Evolutionary conservation across 2,329 filamentous ascomycete genomes (phyloP), one percentile per base, ranked within the genome.

Genomic region (Aspergillus tamarii): DNA sequence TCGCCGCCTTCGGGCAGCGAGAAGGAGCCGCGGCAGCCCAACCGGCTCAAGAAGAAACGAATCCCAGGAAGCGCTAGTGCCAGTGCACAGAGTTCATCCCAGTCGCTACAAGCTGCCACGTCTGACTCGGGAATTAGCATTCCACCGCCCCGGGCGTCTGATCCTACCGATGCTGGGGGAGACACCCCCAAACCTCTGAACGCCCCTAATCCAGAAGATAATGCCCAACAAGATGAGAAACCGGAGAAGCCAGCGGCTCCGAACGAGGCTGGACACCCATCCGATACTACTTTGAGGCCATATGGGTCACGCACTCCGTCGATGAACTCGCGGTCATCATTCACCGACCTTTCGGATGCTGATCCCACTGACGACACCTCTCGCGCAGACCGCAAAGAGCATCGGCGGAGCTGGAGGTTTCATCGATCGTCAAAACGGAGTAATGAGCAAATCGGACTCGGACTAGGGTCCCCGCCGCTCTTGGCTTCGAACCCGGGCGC

Each of bases 11-110:
- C 85, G 0, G 84, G 81, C 30, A 86, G 87, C 48, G 84, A 80
- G 43, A 89, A 89, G 66, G 89, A 86, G 70, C 78, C 73, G 10
- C 87, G 91, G 53, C 90, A 90, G 74, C 92, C 93, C 0, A 97
- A 97, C 73, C 97, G 97, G 78, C 82, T 99, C 58, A 91, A 90
- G 77, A 98, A 98, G 83, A 97, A 92, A 78, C 85, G 81, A n/a
- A 82, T 91, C 61, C 89, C 91, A 0, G 89, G 88, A 48, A 92
- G 91, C 72, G 80, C 91, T 26, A 94, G 93, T 70, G 90, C 89
- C 23, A 97, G 94, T 74, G 94, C 94, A 0, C 93, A 97, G 67
- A 97, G 94, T 74, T 98, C 95, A 19, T 91, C 87, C 8, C 87
- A 91, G 19, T 97, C 94, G 9, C 82, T 96, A n/a, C 80, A 80